These are phyloP conservation scores for Trifolium dubium DNA, from an alignment of 306 rosid species.

Conservation along the genomic window DNA sequence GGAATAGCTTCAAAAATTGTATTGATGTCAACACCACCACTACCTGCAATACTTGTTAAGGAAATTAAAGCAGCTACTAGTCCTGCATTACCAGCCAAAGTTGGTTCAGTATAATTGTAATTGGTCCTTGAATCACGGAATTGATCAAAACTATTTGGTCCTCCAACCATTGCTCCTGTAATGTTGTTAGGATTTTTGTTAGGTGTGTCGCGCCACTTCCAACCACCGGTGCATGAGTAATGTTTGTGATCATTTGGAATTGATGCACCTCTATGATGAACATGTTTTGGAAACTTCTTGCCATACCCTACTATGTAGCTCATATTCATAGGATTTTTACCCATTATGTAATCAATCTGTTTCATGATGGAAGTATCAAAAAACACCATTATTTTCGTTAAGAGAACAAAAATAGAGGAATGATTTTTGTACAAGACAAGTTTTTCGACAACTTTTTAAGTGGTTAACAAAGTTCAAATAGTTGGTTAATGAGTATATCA, in stretches of 20 bases:
- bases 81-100: slow-evolving; percentile 70
- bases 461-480: too few species aligned
- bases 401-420: background rate
- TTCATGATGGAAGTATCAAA: background rate
- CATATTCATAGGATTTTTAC: slow-evolving; percentile 71
- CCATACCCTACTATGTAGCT: slow-evolving; percentile 74
- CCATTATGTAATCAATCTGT: slow-evolving; percentile 70
- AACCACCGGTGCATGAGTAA: slow-evolving; percentile 60
- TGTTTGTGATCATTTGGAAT: slow-evolving; percentile 52
- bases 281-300: slow-evolving; percentile 54
- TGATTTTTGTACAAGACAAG: background rate
- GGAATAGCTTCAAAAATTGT: slow-evolving; percentile 68
- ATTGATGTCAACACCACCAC: slow-evolving; percentile 49
- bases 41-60: slow-evolving; percentile 49
- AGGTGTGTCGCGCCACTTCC: slow-evolving; percentile 55
- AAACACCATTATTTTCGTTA: background rate
- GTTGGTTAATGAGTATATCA: too few species aligned
- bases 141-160: slow-evolving; percentile 58
- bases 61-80: slow-evolving; percentile 72
- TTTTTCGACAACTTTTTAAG: too few species aligned
- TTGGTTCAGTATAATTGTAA: slow-evolving; percentile 59
- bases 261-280: slow-evolving; percentile 70
- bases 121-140: slow-evolving; percentile 54
- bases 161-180: slow-evolving; percentile 77
- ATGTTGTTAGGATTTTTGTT: slow-evolving; percentile 57